These are phyloP conservation scores for Rhodotorula graminis DNA, from an alignment of 768 basidiomycete species.

Conservation along the genomic window DNA sequence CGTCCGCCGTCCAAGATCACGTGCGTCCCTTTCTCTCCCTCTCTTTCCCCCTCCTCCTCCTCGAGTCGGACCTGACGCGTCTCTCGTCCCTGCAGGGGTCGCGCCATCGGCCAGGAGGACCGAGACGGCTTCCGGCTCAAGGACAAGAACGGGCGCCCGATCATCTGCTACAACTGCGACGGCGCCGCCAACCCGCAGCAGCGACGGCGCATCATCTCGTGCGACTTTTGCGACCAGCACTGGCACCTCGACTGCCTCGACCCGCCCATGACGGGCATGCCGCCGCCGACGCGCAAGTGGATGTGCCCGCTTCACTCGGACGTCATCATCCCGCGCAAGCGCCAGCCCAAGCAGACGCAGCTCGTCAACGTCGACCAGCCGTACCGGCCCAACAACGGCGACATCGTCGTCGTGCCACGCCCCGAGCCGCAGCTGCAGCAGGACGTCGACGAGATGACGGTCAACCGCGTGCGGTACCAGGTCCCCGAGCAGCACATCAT, in stretches of 20 bases:
- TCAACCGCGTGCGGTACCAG: slow-evolving; percentile 72
- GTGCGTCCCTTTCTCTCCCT: slow-evolving; percentile 27
- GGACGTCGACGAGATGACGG: slow-evolving; percentile 72
- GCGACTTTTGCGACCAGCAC: slow-evolving; percentile 88
- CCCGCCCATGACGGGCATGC: slow-evolving; percentile 80
- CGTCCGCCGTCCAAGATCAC: slow-evolving; percentile 37
- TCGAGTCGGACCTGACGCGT: background rate
- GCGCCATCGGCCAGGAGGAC: slow-evolving; percentile 70
- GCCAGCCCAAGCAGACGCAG: slow-evolving; percentile 40
- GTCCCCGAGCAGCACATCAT: slow-evolving; percentile 87
- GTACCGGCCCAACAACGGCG: slow-evolving; percentile 79
- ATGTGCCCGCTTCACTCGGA: slow-evolving; percentile 98
- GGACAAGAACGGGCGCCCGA: slow-evolving; percentile 72
- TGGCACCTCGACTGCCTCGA: slow-evolving; percentile 97
- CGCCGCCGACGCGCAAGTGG: slow-evolving; percentile 85
- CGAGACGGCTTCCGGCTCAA: slow-evolving; percentile 80
- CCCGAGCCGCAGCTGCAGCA: slow-evolving; percentile 53
- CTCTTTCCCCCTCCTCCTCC: slow-evolving; percentile 16
- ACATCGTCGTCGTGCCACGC: slow-evolving; percentile 71
- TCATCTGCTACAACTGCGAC: slow-evolving; percentile 88
- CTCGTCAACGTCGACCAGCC: slow-evolving; percentile 71
- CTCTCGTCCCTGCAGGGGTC: slow-evolving; percentile 4
- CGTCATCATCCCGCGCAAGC: slow-evolving; percentile 28
- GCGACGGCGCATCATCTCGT: slow-evolving; percentile 64
- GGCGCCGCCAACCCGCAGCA: slow-evolving; percentile 62